Percentiles rank a stretch among this genome's conserved stretches.
Evolutionary conservation across 768 basidiomycete species (phyloP).

Genomic region (Podaxis sp.): DNA sequence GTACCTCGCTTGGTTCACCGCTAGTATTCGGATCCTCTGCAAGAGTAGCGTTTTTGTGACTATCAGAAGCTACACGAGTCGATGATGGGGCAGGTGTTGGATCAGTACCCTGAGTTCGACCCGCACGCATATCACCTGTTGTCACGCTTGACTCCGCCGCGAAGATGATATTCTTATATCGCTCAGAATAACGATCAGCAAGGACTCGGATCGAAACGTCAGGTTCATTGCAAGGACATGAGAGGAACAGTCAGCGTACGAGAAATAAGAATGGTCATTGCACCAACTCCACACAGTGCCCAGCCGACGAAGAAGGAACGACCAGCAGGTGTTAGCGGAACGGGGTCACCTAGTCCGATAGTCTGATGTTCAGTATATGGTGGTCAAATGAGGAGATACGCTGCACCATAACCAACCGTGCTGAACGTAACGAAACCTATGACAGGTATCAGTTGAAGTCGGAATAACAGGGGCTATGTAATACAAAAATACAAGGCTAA

Average conservation of each 20-base stretch:
- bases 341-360: conserved; percentile 47
- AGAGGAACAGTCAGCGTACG: conserved; percentile 37
- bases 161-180: conserved; percentile 60
- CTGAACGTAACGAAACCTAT: conserved; percentile 72
- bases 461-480: neutral
- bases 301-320: conserved; percentile 77
- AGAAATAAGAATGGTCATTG: conserved; percentile 75
- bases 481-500: conserved; percentile 71
- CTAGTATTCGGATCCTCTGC: neutral
- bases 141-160: conserved; percentile 23
- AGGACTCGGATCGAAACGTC: conserved; percentile 40
- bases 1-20: neutral
- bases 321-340: conserved; percentile 65
- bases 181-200: conserved; percentile 62
- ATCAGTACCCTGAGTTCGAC: neutral
- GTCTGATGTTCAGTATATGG: neutral
- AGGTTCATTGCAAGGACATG: neutral
- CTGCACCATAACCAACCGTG: conserved; percentile 65
- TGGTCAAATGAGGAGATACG: neutral
- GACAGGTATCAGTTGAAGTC: neutral
- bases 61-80: neutral
- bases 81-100: neutral
- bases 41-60: neutral
- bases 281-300: conserved; percentile 74
- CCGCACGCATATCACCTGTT: neutral